Base-by-base conservation (phyloP, 345 rosid species). In the Salix udensis region DNA sequence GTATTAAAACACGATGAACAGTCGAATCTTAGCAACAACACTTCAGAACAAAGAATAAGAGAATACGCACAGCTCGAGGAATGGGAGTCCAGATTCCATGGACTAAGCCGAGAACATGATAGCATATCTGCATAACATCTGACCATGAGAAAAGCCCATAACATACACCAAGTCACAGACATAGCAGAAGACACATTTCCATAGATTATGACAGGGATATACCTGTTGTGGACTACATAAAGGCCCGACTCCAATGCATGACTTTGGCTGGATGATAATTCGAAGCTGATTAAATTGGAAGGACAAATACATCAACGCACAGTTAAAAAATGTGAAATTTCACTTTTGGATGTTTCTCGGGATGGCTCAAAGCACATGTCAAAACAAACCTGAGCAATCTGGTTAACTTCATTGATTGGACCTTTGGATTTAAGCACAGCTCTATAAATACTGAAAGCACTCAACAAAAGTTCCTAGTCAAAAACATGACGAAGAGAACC, bases 41-140 rank as follows among this genome's bases (percentile, higher is more conserved):
- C 42, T 76, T 66, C 68, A 61, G 40, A 52, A 58, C 60, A 65
- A 64, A 67, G 26, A 74, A 67, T 62, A 70, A 72, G 82, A 70
- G 60, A 75, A 84, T 80, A 84, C 88, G 0, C 80, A 96, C 99
- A 58, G 98, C 89, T 78, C 97, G 88, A 65, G 99, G 99, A 79
- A 93, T 85, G 72, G 99, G 98, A 34, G 89, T 96, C 99, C 99
- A 96, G 81, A 96, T 90, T 81, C 91, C 93, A 84, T 96, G 99
- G 80, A 96, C 96, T 78, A 96, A 83, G 62, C 99, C 99, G 67
- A 96, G 97, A 76, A 91, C 90, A 84, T 91, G 97, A 84, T 96
- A 96, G 87, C 99, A 96, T 83, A 96, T 93, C 99, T 96, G 97
- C 86, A 78, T 72, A 78, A 77, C 72, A 39, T 42, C 76, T 67